phyloP scores from a whole-genome alignment of 192 early-diverging fungal species.

The Linnemannia exigua region DNA sequence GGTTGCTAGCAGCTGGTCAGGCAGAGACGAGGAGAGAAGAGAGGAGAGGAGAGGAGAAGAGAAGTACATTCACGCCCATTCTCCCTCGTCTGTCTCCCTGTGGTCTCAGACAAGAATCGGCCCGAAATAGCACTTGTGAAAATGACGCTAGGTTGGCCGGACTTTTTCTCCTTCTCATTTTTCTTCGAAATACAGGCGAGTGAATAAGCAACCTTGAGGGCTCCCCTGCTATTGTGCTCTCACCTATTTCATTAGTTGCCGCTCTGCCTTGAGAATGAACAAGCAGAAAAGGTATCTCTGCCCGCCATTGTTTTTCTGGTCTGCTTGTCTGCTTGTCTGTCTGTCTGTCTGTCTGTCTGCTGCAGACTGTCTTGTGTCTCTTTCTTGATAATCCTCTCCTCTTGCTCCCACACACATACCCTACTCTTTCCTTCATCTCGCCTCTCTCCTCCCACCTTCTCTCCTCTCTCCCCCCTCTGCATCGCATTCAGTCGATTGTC shows the following conservation, averaged over 20 bases:
- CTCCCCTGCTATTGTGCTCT: too few species aligned
- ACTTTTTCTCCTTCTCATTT: not conserved
- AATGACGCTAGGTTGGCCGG: not conserved
- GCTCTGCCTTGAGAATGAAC: too few species aligned
- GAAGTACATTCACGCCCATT: not conserved
- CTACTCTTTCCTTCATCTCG: not conserved
- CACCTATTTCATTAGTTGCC: too few species aligned
- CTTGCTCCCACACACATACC: not conserved
- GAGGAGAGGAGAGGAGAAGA: too few species aligned
- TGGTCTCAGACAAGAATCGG: not conserved
- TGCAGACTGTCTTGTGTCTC: not conserved
- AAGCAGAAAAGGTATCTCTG: too few species aligned
- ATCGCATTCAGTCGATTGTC: conserved; percentile 6
- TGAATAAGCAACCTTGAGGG: conserved; percentile 1
- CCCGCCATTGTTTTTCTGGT: too few species aligned
- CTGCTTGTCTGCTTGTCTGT: too few species aligned
- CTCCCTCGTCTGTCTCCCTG: not conserved
- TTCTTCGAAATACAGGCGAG: not conserved
- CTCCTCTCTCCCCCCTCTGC: not conserved
- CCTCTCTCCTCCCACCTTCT: not conserved
- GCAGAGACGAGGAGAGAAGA: not conserved
- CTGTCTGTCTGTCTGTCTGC: not conserved
- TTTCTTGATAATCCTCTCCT: not conserved
- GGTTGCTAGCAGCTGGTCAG: too few species aligned
- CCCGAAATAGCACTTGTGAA: not conserved